These are phyloP conservation scores for Candida lessepsii DNA, from an alignment of 805 yeast species.

Conservation along the genomic window DNA sequence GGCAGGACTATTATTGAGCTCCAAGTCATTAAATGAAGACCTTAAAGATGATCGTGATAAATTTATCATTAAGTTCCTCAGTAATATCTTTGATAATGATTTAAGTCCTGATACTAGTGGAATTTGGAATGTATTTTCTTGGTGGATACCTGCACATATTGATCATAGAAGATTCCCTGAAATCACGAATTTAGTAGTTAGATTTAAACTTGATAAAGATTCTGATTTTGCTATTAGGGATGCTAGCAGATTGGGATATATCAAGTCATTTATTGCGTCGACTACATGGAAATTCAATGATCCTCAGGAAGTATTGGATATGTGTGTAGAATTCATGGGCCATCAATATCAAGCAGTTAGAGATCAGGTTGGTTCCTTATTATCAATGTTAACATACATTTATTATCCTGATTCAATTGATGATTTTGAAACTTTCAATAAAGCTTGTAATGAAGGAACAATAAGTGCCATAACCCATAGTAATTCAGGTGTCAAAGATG, in stretches of 20 bases:
- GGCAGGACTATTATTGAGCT: constrained; percentile 58
- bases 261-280: constrained; percentile 50
- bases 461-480: constrained; percentile 27
- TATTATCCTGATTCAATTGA: constrained; percentile 43
- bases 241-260: constrained; percentile 56
- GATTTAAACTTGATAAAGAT: constrained; percentile 46
- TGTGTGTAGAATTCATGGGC: constrained; percentile 48
- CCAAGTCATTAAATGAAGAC: constrained; percentile 40
- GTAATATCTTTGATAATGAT: constrained; percentile 49
- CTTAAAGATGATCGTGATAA: constrained; percentile 41
- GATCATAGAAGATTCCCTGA: constrained; percentile 67
- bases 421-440: constrained; percentile 39
- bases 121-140: constrained; percentile 73
- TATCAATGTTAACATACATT: constrained; percentile 46
- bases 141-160: constrained; percentile 68
- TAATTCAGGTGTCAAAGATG: constrained; percentile 8
- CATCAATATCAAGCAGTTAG: constrained; percentile 77
- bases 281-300: constrained; percentile 55
- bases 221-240: constrained; percentile 66
- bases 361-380: constrained; percentile 59
- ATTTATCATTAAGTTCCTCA: constrained; percentile 45
- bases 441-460: constrained; percentile 27
- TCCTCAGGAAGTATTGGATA: constrained; percentile 41
- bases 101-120: constrained; percentile 70
- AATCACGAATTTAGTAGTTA: constrained; percentile 43